Percentiles rank a stretch among this genome's conserved stretches.
Evolutionary conservation across 192 early-diverging fungal genomes (phyloP).

Genomic region (Pilobolus umbonatus): DNA sequence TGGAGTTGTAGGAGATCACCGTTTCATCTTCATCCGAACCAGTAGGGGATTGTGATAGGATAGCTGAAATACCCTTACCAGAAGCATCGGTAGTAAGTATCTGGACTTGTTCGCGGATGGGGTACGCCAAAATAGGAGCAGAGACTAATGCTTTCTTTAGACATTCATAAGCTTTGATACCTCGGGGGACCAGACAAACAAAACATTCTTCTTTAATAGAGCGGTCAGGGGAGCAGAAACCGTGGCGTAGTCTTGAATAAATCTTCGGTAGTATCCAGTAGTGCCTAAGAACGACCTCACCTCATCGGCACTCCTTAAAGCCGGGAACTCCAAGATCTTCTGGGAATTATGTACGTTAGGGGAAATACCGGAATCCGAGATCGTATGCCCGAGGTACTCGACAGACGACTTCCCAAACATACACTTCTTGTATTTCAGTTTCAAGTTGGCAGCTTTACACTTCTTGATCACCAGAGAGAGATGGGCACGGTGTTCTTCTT

Average conservation of each 20-base stretch:
- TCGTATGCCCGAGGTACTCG: slow-evolving; percentile 29
- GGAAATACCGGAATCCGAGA: slow-evolving; percentile 19
- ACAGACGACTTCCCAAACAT: slow-evolving; percentile 23
- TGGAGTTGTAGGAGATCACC: neutral
- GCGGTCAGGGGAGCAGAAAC: slow-evolving; percentile 22
- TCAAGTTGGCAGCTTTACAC: slow-evolving; percentile 8
- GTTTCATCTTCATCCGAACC: neutral
- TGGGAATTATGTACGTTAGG: slow-evolving; percentile 20
- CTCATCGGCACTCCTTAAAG: slow-evolving; percentile 13
- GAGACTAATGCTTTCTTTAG: neutral
- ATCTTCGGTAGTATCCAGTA: slow-evolving; percentile 35
- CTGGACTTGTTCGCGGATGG: neutral
- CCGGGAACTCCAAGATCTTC: slow-evolving; percentile 11
- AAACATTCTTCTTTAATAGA: slow-evolving; percentile 25
- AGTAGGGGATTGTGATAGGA: neutral
- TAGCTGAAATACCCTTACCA: neutral
- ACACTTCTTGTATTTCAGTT: slow-evolving; percentile 22
- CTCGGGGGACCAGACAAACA: slow-evolving; percentile 22
- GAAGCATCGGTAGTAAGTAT: slow-evolving; percentile 23
- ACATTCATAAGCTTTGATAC: neutral
- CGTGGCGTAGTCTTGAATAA: slow-evolving; percentile 30
- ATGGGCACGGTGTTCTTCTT: slow-evolving; percentile 30
- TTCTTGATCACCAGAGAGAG: slow-evolving; percentile 15
- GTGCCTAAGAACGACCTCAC: slow-evolving; percentile 34
- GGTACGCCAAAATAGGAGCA: slow-evolving; percentile 8